Conservation (phyloP, 139 green algal genomes). For the Edaphochlamys debaryana region DNA sequence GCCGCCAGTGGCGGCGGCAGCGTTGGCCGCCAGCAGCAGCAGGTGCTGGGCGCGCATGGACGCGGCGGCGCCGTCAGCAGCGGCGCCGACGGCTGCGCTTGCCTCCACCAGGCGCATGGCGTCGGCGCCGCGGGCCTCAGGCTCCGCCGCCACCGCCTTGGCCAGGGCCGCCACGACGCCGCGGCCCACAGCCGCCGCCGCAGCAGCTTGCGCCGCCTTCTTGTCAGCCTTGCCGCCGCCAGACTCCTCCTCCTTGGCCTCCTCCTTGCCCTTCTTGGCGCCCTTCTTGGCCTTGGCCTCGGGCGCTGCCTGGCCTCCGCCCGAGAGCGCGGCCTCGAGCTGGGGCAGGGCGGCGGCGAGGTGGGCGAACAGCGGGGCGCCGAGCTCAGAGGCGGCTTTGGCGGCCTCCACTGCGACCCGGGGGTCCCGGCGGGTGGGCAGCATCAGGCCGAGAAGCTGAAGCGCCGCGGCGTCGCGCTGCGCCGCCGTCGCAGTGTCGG, state of each 20-base stretch:
- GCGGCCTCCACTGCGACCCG: conserved; percentile 43
- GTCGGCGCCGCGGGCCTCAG: neutral
- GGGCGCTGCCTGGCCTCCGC: neutral
- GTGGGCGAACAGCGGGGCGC: conserved; percentile 1
- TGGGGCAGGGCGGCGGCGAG: neutral
- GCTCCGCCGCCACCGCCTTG: neutral
- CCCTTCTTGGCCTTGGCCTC: conserved; percentile 3
- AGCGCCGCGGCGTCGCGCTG: conserved; percentile 1
- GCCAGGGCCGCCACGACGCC: neutral
- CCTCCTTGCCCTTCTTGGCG: conserved; percentile 29
- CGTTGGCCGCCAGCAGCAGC: conserved; percentile 44
- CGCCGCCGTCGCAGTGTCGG: neutral
- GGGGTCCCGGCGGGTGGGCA: conserved; percentile 22
- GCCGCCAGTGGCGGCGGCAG: neutral
- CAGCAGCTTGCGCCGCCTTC: neutral
- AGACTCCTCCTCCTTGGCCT: neutral
- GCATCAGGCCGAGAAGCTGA: conserved; percentile 19
- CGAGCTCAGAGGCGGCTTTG: neutral
- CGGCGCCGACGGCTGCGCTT: neutral
- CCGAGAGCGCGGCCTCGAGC: neutral
- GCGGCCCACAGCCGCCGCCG: conserved; percentile 1
- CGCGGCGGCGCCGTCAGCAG: neutral
- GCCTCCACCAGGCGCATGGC: conserved; percentile 5
- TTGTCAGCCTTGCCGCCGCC: neutral
- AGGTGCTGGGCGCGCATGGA: conserved; percentile 41